Base-by-base conservation (phyloP, 1,284 basidiomycete genomes). In the Takashimella tepidaria region DNA sequence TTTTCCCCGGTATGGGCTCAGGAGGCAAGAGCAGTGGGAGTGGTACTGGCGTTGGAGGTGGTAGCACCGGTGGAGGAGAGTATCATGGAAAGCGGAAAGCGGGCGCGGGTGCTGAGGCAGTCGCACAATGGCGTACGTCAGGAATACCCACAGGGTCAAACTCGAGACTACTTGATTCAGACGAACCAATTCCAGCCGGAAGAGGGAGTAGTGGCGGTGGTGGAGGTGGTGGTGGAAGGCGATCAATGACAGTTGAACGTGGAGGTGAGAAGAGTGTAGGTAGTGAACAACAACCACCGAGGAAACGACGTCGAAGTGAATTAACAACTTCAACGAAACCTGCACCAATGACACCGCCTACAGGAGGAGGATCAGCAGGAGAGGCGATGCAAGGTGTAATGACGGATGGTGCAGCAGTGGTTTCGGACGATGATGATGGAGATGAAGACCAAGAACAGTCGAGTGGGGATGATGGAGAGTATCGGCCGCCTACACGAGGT, bases 121-220 rank as follows among this genome's bases (percentile, higher is more conserved):
- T 73, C 0, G 69, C 66, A n/a, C 68, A 73, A 53, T 73, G 72
- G 72, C 63, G 72, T 23, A 61, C 61, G 16, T 60, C 55, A 13
- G 68, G 67, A 19, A 70, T 70, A 24, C 68, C 69, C 0, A 55
- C 64, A 3, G 68, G 69, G 41, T 45, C 16, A 50, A 45, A 41
- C 43, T 56, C 11, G 41, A 44, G 2, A 24, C 45, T 22, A 41
- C 40, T 11, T 22, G 45, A 5, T 23, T 47, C 22, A 21, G 41
- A 16, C 40, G 51, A n/a, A n/a, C n/a, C n/a, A n/a, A n/a, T n/a
- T n/a, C n/a, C n/a, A n/a, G n/a, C n/a, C n/a, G n/a, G n/a, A n/a
- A n/a, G n/a, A n/a, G n/a, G n/a, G n/a, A n/a, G n/a, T n/a, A n/a
- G n/a, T n/a, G n/a, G n/a, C n/a, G n/a, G n/a, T n/a, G n/a, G n/a